These are phyloP conservation scores for Chlorophyllum brunneum DNA, from an alignment of 768 basidiomycete species.

Conservation along the genomic window DNA sequence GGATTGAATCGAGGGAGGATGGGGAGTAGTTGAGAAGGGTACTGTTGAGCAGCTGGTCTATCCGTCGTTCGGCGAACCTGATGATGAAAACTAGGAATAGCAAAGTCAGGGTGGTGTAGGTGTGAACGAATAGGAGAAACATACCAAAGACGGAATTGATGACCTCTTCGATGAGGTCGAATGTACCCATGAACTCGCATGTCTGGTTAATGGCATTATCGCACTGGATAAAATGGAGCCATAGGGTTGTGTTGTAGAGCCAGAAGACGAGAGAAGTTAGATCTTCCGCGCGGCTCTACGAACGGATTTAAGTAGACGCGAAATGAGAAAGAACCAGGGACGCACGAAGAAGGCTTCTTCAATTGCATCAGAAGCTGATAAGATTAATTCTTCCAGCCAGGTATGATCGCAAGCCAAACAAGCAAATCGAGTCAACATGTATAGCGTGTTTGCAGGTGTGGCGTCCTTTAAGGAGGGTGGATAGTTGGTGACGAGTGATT, in stretches of 20 bases:
- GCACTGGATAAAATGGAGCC: slow-evolving; percentile 89
- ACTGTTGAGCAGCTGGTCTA: slow-evolving; percentile 82
- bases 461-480: slow-evolving; percentile 67
- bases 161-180: slow-evolving; percentile 86
- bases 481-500: slow-evolving; percentile 77
- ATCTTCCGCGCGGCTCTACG: slow-evolving; percentile 79
- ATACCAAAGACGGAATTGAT: slow-evolving; percentile 92
- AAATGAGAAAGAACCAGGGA: slow-evolving; percentile 15
- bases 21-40: slow-evolving; percentile 82
- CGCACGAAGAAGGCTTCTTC: slow-evolving; percentile 92
- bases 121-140: slow-evolving; percentile 11
- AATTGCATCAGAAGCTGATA: slow-evolving; percentile 87
- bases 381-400: slow-evolving; percentile 90
- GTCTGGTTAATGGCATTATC: slow-evolving; percentile 74
- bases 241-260: slow-evolving; percentile 87
- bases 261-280: slow-evolving; percentile 87
- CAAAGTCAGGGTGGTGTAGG: background rate
- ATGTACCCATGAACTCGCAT: slow-evolving; percentile 81
- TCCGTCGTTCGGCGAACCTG: slow-evolving; percentile 82
- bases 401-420: slow-evolving; percentile 83
- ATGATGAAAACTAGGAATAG: slow-evolving; percentile 80
- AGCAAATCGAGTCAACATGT: slow-evolving; percentile 92
- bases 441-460: slow-evolving; percentile 88
- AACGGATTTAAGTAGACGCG: slow-evolving; percentile 11
- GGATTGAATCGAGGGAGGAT: slow-evolving; percentile 70